Conservation (phyloP, 331 rosid species). For the Pyracantha coccinea region DNA sequence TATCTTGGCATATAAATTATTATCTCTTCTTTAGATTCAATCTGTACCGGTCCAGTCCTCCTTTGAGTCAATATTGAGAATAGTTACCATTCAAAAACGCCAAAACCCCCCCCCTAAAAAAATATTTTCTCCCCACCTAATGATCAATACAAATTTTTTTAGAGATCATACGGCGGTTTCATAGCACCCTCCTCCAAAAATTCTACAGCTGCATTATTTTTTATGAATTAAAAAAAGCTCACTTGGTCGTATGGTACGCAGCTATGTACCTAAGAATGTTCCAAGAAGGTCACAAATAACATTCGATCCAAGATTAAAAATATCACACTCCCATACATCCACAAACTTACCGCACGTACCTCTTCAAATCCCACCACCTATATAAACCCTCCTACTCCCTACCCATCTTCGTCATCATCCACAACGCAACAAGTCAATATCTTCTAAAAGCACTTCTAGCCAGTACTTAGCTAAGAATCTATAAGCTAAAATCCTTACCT, state of each 20-base stretch:
- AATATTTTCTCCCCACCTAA: background rate
- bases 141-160: background rate
- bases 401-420: slow-evolving; percentile 9
- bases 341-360: background rate
- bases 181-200: background rate
- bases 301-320: background rate
- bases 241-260: slow-evolving; percentile 5
- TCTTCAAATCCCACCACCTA: slow-evolving; percentile 12
- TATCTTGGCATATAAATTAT: too few species aligned
- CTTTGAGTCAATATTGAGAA: background rate
- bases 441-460: background rate
- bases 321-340: background rate
- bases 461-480: background rate
- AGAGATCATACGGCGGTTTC: background rate
- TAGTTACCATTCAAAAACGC: background rate
- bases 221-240: background rate
- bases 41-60: background rate
- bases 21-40: background rate
- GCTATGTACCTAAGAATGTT: slow-evolving; percentile 25
- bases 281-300: slow-evolving; percentile 29
- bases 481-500: background rate
- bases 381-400: slow-evolving; percentile 23
- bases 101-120: background rate
- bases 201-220: background rate
- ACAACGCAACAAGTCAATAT: background rate